These are phyloP conservation scores for Penicillium italicum DNA, from an alignment of 2,329 filamentous ascomycete genomes.

Conservation along the genomic window DNA sequence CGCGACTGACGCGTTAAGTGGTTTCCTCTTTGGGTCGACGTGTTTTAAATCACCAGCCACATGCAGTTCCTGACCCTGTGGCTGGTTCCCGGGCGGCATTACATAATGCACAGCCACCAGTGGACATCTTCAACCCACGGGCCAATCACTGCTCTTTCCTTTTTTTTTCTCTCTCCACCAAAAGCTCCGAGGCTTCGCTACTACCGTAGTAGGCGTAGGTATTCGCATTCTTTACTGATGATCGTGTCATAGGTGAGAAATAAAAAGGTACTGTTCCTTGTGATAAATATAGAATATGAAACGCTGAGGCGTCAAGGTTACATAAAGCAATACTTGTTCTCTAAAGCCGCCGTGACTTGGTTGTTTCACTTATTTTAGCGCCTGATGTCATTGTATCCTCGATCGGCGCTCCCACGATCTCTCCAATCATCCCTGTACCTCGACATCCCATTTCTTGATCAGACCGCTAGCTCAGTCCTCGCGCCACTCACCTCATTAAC, in stretches of 20 bases:
- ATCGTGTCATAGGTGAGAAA: neutral
- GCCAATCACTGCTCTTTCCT: constrained; percentile 14
- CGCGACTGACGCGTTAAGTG: constrained; percentile 35
- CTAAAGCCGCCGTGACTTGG: constrained; percentile 15
- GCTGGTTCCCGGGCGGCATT: neutral
- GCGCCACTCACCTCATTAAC: constrained; percentile 33
- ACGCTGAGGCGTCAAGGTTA: neutral
- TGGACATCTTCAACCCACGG: neutral
- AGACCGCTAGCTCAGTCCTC: constrained; percentile 11
- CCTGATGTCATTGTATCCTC: constrained; percentile 35
- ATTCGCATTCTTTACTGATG: neutral
- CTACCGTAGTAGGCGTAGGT: neutral
- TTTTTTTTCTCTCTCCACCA: neutral
- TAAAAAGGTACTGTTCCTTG: neutral
- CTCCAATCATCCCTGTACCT: constrained; percentile 28
- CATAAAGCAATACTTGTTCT: neutral
- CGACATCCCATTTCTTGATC: constrained; percentile 14
- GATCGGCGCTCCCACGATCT: constrained; percentile 27
- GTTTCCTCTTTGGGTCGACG: constrained; percentile 25
- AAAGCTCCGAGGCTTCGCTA: neutral
- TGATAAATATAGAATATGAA: neutral
- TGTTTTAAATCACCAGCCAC: constrained; percentile 14
- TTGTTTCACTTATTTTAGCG: constrained; percentile 37
- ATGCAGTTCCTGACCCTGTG: neutral
- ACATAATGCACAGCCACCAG: constrained; percentile 10